Evolutionary conservation across 2,329 filamentous ascomycete genomes (phyloP), one percentile per base, ranked within the genome.

Genomic region (Ophiostoma populinum): DNA sequence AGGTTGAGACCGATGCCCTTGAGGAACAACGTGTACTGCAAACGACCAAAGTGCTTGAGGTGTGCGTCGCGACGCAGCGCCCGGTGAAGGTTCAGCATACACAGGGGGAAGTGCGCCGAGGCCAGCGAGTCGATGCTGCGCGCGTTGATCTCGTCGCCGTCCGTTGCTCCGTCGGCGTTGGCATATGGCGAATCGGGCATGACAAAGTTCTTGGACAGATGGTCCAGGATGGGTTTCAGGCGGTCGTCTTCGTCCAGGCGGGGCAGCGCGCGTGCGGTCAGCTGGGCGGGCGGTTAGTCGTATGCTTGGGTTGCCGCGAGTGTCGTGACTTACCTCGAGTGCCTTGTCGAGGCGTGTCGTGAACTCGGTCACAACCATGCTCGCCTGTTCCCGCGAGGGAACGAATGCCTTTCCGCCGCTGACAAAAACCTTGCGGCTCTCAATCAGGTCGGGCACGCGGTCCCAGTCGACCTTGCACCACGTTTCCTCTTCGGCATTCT

Each of bases 381-480:
- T 90, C 40, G 80, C 61, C 55, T 95, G 85, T 53, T 94, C 85
- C 38, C 75, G 68, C 10, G 77, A 74, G 1, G 90, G 87, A 2
- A 98, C 87, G 50, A 85, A 98, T 1, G 90, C 90, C 54, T 83
- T 90, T 3, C 90, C 90, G 19, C 59, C 73, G 46, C 67, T 77
- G 44, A 95, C 44, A 37, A 90, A 75, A 1, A 92, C 81, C 35
- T 70, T 68, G 34, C 87, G 67, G 32, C 68, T 59, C 55, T 94
- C 86, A 1, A 98, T 75, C 24, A 98, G 59, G 41, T 95, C 87
- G 0, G 87, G 83, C 1, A 98, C 90, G 22, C 75, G 71, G 51
- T 85, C 80, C 85, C 87, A 98, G 49, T 94, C 83, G 1, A 95
- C 83, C 58, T 94, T 95, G 64, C 92, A 92, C 78, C 83, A 98